A percentile compares a stretch with the other conserved stretches of the same genome.
Conservation (phyloP, 1,284 basidiomycete genomes). For the Hemileia vastatrix region DNA sequence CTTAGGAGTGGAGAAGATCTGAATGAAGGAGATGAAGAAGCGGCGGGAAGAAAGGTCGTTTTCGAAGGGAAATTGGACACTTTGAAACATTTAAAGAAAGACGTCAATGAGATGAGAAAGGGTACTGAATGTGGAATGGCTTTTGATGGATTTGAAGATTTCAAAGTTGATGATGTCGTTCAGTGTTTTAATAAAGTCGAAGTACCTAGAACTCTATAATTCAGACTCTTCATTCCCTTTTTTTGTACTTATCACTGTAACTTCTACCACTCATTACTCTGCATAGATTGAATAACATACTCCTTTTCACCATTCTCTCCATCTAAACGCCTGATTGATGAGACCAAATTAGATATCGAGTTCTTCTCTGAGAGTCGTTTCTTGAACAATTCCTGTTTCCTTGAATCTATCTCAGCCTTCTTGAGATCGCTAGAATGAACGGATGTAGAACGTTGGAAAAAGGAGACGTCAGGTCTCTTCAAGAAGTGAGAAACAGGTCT, state of each 20-base stretch:
- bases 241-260: neutral
- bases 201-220: slow-evolving; percentile 32
- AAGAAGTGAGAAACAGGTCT: no score
- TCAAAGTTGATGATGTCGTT: slow-evolving; percentile 69
- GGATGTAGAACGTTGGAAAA: no score
- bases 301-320: no score
- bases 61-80: slow-evolving; percentile 68
- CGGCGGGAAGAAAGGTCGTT: no score
- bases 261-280: neutral
- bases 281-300: no score
- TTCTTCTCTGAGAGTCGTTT: no score
- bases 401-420: no score
- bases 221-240: slow-evolving; percentile 27
- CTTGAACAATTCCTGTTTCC: no score
- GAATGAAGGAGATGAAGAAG: neutral
- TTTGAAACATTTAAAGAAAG: slow-evolving; percentile 79
- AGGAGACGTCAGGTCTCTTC: no score
- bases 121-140: slow-evolving; percentile 87
- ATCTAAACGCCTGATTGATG: no score
- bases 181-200: slow-evolving; percentile 49
- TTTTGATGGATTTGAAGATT: slow-evolving; percentile 60
- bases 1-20: slow-evolving; percentile 23
- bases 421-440: no score
- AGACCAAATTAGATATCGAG: no score
- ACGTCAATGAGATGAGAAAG: slow-evolving; percentile 77